Conservation (phyloP, 2,329 filamentous ascomycete species). For the Diaporthe batatas region DNA sequence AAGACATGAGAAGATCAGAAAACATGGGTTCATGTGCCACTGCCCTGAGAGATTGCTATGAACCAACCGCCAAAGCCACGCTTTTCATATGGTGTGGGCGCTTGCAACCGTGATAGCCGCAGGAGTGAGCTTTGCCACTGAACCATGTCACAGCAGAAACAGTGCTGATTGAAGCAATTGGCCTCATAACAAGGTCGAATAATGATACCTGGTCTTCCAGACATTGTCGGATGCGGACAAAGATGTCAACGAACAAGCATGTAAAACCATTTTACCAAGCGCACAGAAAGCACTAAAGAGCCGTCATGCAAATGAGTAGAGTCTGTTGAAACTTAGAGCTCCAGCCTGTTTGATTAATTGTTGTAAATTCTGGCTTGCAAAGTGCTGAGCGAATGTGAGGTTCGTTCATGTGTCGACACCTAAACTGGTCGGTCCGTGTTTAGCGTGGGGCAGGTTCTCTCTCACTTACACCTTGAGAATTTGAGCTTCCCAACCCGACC, state of each 20-base stretch:
- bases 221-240: not conserved
- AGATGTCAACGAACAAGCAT: not conserved
- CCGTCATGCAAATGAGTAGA: not conserved
- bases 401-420: not conserved
- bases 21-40: not conserved
- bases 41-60: not conserved
- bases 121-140: too few relatives aligned
- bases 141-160: too few relatives aligned
- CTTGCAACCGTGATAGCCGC: not conserved
- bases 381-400: not conserved
- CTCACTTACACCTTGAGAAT: constrained; percentile 5
- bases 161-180: too few relatives aligned
- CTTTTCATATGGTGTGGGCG: too few relatives aligned
- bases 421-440: not conserved
- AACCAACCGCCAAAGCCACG: not conserved
- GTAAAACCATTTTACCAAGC: not conserved
- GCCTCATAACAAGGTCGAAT: not conserved
- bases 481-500: not conserved
- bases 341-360: not conserved
- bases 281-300: not conserved
- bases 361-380: not conserved
- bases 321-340: not conserved
- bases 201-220: not conserved
- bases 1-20: not conserved
- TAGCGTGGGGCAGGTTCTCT: not conserved